These are phyloP conservation scores for Eurotiales sp. DNA, from an alignment of 2,329 filamentous ascomycete genomes.

Conservation along the genomic window DNA sequence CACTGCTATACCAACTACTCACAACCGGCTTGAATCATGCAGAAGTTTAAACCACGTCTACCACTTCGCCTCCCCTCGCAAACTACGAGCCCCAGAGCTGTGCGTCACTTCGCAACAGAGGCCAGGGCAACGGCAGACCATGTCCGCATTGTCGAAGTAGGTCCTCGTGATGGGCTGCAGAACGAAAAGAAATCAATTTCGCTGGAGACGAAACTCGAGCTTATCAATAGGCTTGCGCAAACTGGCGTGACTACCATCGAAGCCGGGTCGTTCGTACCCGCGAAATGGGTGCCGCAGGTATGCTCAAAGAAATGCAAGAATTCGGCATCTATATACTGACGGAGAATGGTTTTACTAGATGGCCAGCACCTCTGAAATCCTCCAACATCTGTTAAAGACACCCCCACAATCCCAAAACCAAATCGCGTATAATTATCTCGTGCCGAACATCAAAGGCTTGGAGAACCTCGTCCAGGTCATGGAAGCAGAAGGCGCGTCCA, in stretches of 20 bases:
- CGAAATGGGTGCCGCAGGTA: slow-evolving; percentile 55
- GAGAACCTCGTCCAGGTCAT: slow-evolving; percentile 57
- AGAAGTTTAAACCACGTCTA: slow-evolving; percentile 24
- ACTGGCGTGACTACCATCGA: slow-evolving; percentile 51
- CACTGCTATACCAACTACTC: not conserved
- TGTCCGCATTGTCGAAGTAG: slow-evolving; percentile 53
- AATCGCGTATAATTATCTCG: slow-evolving; percentile 63
- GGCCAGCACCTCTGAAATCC: slow-evolving; percentile 61
- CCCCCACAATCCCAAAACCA: slow-evolving; percentile 49
- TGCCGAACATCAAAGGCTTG: slow-evolving; percentile 60
- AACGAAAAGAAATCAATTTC: slow-evolving; percentile 50
- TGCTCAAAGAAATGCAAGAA: not conserved
- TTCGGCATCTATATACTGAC: too few relatives aligned
- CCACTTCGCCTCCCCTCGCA: slow-evolving; percentile 19
- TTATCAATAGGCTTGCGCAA: slow-evolving; percentile 45
- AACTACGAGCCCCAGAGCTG: not conserved
- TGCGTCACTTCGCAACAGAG: slow-evolving; percentile 36
- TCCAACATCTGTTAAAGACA: slow-evolving; percentile 50
- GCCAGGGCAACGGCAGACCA: slow-evolving; percentile 44
- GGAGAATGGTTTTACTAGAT: slow-evolving; percentile 47
- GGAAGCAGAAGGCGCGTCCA: slow-evolving; percentile 36
- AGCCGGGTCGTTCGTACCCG: slow-evolving; percentile 51
- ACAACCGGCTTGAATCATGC: slow-evolving; percentile 18
- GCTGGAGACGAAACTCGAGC: slow-evolving; percentile 46
- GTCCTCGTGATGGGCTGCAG: slow-evolving; percentile 52